phyloP scores from a whole-genome alignment of 371 early-diverging fungal genomes.

The Choanephora cucurbitarum region DNA sequence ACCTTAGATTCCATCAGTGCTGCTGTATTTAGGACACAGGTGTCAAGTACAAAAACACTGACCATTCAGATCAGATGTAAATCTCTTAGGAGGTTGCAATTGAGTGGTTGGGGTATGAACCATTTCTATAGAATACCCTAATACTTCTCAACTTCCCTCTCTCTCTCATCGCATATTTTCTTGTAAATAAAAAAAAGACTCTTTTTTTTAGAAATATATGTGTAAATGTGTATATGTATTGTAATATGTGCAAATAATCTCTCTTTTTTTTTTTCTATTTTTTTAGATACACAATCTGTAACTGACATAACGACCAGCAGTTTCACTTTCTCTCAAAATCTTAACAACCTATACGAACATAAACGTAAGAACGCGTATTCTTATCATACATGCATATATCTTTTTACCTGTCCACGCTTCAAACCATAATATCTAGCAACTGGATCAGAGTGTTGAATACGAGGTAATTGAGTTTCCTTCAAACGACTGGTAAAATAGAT shows the following conservation, averaged over 20 bases:
- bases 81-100: not conserved
- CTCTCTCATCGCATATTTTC: too few species aligned
- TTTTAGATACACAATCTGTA: slow-evolving; percentile 87
- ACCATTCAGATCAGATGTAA: not conserved
- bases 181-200: too few species aligned
- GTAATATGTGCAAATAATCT: not conserved
- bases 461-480: slow-evolving; percentile 95
- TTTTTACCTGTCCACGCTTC: slow-evolving; percentile 85
- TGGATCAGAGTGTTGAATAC: slow-evolving; percentile 92
- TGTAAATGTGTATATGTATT: too few species aligned
- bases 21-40: not conserved
- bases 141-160: too few species aligned
- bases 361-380: not conserved
- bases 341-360: slow-evolving; percentile 74
- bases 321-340: slow-evolving; percentile 95
- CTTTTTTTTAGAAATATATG: too few species aligned
- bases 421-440: slow-evolving; percentile 98
- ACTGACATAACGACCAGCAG: slow-evolving; percentile 96
- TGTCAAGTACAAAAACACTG: not conserved
- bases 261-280: not conserved
- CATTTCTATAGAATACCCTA: not conserved
- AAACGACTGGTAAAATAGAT: slow-evolving; percentile 66
- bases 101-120: not conserved
- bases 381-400: not conserved
- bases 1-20: not conserved